A percentile compares a stretch with the other conserved stretches of the same genome.
Evolutionary conservation across 2,329 filamentous ascomycete genomes (phyloP).

Genomic region (Fusarium bulbicola): DNA sequence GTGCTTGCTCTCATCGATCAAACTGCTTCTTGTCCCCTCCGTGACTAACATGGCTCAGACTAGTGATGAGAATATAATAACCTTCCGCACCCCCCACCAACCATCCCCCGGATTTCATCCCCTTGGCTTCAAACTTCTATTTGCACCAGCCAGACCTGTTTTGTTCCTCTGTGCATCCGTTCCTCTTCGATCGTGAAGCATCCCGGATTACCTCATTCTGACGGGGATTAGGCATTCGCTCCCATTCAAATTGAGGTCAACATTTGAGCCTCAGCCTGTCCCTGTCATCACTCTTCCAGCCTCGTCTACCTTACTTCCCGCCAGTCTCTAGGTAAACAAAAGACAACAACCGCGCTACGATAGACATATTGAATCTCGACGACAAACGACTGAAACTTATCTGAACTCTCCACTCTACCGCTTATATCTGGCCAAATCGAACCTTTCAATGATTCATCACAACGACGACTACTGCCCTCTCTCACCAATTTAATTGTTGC

Average conservation of each 20-base stretch:
- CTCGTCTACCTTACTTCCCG: slow-evolving; percentile 28
- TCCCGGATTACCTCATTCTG: slow-evolving; percentile 12
- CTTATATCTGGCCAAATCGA: slow-evolving; percentile 15
- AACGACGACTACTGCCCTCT: slow-evolving; percentile 4
- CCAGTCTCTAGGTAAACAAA: slow-evolving; percentile 11
- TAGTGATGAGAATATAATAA: slow-evolving; percentile 45
- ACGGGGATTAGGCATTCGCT: slow-evolving; percentile 33
- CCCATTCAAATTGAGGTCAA: slow-evolving; percentile 30
- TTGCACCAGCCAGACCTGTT: slow-evolving; percentile 8
- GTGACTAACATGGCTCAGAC: slow-evolving; percentile 30
- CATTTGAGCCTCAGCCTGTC: slow-evolving; percentile 33
- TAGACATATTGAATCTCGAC: slow-evolving; percentile 6
- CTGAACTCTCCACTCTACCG: slow-evolving; percentile 41
- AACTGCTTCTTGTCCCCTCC: slow-evolving; percentile 35
- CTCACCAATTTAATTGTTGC: not conserved
- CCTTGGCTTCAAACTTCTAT: slow-evolving; percentile 42
- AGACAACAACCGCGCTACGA: slow-evolving; percentile 17
- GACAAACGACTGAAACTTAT: slow-evolving; percentile 7
- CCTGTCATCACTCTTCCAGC: slow-evolving; percentile 15
- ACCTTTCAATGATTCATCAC: slow-evolving; percentile 30
- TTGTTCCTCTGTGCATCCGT: slow-evolving; percentile 15
- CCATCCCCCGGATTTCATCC: slow-evolving; percentile 45
- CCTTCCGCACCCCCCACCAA: slow-evolving; percentile 45
- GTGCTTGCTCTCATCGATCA: slow-evolving; percentile 26
- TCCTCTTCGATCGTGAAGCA: slow-evolving; percentile 24